Base-by-base conservation (phyloP, 768 basidiomycete genomes). In the Suillus cothurnatus region DNA sequence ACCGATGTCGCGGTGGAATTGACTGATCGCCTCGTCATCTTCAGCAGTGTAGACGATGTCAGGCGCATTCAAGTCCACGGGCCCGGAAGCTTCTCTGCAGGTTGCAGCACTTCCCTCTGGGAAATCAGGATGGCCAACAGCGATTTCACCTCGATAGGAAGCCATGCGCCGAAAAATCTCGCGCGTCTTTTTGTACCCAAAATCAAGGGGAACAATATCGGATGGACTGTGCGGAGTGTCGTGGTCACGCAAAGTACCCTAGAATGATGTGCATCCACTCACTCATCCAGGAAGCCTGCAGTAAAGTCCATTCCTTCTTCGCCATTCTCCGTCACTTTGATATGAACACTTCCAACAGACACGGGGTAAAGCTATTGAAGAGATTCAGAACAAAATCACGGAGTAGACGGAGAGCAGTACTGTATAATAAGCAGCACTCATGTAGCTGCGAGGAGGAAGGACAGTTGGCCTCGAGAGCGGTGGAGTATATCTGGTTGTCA, bases 281-380 rank as follows among this genome's bases (percentile, higher is more conserved):
- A 86, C 85, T 78, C 71, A 55, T 79, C 74, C 21, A 86, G 75
- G 70, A 77, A 86, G 28, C 81, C 81, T 12, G 84, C 71, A 60
- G 84, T 78, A 68, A 86, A 87, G 50, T 74, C 70, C 21, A 78
- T 74, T 19, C 77, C 73, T 8, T 78, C 79, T 61, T 80, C 77
- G 26, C 78, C 74, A 67, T 85, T 74, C 6, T 74, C 62, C 3
- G 77, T 81, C 21, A 80, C 78, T 49, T 62, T 70, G 63, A 86
- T 83, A 69, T 87, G 86, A 23, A 85, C 77, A 57, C 77, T 76
- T 11, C 86, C 86, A 11, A 64, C 64, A 6, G 85, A 82, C 26
- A 72, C 74, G 5, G 86, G 85, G 70, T 88, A 82, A 63, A 72
- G 63, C 75, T 76, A 61, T 8, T 12, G 5, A 17, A 6, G 15